Base-by-base conservation (phyloP, 257 asterid species). In the Cinchona pubescens region DNA sequence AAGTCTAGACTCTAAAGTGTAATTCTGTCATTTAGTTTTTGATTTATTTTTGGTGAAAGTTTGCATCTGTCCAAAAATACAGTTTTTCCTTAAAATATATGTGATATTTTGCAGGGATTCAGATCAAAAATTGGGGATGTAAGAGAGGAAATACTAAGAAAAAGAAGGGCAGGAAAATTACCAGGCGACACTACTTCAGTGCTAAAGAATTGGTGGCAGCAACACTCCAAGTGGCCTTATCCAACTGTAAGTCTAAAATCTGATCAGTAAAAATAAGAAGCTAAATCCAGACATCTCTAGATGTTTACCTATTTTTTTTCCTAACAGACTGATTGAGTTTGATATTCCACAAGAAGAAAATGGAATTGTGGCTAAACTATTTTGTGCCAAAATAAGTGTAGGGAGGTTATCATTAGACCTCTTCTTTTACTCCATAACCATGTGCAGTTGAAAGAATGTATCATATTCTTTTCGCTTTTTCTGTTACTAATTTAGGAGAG, bases 161-260 rank as follows among this genome's bases (percentile, higher is more conserved):
- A 94, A 81, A 86, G 98, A 81, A 89, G 98, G 85, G 98, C 98
- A 0, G 98, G 97, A 19, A 94, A 94, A 76, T 76, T 94, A 77
- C 98, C 98, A 0, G 97, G 97, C 60, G 97, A 94, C 85, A 94
- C 98, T 10, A 94, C 98, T 14, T 81, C 90, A 25, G 92, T 92
- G 76, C 87, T 94, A 7, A 94, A 94, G 85, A 86, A 83, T 58
- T 94, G 98, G 98, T 94, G 98, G 98, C 97, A 90, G 81, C 96
- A 94, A 55, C 98, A 94, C 75, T 84, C 98, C 0, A 94, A 94
- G 84, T 94, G 98, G 98, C 98, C 98, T 64, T 94, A 94, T 82
- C 98, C 98, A 64, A 94, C 98, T 79, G 98, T 94, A 60, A 83
- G 90, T 74, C 65, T 61, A 34, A n/a, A n/a, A 38, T 72, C 53